A percentile compares a stretch with the other conserved stretches of the same genome.
phyloP scores from a whole-genome alignment of 1,284 basidiomycete genomes.

The Anthracocystis setariae region DNA sequence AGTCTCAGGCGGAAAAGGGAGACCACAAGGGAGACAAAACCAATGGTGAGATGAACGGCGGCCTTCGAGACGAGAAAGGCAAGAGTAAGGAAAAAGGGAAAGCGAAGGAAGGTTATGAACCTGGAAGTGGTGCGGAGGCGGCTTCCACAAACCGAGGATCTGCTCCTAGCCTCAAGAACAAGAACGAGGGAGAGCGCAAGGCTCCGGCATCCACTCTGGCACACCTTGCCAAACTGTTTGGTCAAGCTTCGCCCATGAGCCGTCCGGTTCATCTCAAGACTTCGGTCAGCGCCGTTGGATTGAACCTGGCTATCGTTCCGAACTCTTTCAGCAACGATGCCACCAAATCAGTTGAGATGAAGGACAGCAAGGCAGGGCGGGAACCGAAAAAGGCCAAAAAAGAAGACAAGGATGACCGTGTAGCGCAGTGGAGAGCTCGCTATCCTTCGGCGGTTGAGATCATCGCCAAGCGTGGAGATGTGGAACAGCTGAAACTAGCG shows the following conservation, averaged over 20 bases:
- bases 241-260: background rate
- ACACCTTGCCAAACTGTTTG: background rate
- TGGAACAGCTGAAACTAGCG: no score
- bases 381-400: background rate
- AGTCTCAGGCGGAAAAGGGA: background rate
- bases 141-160: no score
- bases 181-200: background rate
- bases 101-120: no score
- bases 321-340: background rate
- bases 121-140: no score
- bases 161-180: background rate
- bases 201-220: background rate
- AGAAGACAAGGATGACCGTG: no score
- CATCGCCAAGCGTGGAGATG: no score
- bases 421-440: no score
- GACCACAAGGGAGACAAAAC: background rate
- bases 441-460: no score
- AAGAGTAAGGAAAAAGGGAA: background rate
- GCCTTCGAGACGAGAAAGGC: conserved; percentile 2
- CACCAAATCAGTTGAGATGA: background rate
- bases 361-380: background rate
- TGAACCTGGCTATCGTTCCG: conserved; percentile 5
- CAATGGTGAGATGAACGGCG: background rate
- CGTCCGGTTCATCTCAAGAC: no score
- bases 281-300: conserved; percentile 13